phyloP scores from a whole-genome alignment of 371 early-diverging fungal species.

The Saksenaea oblongispora region DNA sequence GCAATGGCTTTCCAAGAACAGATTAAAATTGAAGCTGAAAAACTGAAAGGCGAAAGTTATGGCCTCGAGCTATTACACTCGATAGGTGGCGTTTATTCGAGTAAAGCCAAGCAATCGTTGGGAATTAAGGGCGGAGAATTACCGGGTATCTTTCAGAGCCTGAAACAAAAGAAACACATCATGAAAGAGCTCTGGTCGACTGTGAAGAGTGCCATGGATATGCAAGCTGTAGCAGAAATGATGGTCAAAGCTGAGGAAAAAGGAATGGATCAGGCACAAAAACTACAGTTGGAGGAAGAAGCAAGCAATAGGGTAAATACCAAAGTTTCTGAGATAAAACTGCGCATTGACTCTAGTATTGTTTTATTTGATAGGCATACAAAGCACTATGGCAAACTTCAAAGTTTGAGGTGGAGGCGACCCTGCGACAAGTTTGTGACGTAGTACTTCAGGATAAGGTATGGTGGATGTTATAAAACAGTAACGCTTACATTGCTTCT shows the following conservation, averaged over 20 bases:
- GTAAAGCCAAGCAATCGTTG: slow-evolving; percentile 83
- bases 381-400: slow-evolving; percentile 93
- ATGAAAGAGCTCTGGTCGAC: slow-evolving; percentile 87
- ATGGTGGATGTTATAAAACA: neutral
- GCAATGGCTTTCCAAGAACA: slow-evolving; percentile 68
- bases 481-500: neutral
- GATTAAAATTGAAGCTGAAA: slow-evolving; percentile 80
- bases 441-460: slow-evolving; percentile 60
- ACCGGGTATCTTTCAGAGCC: slow-evolving; percentile 63
- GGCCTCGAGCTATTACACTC: slow-evolving; percentile 92
- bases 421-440: slow-evolving; percentile 89
- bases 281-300: slow-evolving; percentile 72
- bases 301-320: slow-evolving; percentile 55
- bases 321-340: neutral
- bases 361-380: slow-evolving; percentile 59
- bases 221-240: slow-evolving; percentile 83
- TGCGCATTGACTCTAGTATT: neutral
- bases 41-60: slow-evolving; percentile 84
- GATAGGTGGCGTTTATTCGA: slow-evolving; percentile 86
- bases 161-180: slow-evolving; percentile 82
- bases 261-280: slow-evolving; percentile 64
- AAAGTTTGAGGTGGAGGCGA: slow-evolving; percentile 89
- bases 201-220: slow-evolving; percentile 88
- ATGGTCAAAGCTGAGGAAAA: slow-evolving; percentile 86
- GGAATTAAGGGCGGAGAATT: slow-evolving; percentile 62